These are phyloP conservation scores for Hortaea werneckii DNA, from an alignment of 2,329 filamentous ascomycete species.

Conservation along the genomic window DNA sequence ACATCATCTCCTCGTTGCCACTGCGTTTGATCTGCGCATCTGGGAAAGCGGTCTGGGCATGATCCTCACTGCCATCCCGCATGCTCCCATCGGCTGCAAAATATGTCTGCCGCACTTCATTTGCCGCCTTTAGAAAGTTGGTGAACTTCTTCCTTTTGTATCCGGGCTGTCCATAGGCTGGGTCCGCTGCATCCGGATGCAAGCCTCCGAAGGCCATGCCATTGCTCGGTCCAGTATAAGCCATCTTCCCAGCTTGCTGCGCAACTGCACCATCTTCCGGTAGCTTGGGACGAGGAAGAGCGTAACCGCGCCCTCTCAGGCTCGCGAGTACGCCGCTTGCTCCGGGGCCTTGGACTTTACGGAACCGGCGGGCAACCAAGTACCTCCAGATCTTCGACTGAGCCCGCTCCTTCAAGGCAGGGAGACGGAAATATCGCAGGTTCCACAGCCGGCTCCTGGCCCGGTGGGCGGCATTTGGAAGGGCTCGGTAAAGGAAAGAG, in stretches of 20 bases:
- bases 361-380: slow-evolving; percentile 21
- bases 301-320: slow-evolving; percentile 5
- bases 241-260: slow-evolving; percentile 20
- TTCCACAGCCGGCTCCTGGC: slow-evolving; percentile 56
- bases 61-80: slow-evolving; percentile 11
- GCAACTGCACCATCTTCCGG: slow-evolving; percentile 24
- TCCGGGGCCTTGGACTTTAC: slow-evolving; percentile 29
- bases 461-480: slow-evolving; percentile 26
- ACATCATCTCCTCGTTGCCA: slow-evolving; percentile 81
- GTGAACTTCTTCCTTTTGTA: slow-evolving; percentile 69
- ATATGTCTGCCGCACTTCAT: slow-evolving; percentile 60
- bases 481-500: slow-evolving; percentile 52
- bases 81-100: slow-evolving; percentile 26
- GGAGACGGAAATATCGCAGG: slow-evolving; percentile 67
- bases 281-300: slow-evolving; percentile 19
- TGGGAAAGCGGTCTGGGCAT: slow-evolving; percentile 56
- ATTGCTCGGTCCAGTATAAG: slow-evolving; percentile 14
- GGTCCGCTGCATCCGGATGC: background rate
- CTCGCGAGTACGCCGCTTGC: slow-evolving; percentile 22
- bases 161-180: slow-evolving; percentile 48
- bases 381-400: slow-evolving; percentile 63
- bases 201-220: background rate
- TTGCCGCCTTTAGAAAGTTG: slow-evolving; percentile 60
- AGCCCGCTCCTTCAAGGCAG: slow-evolving; percentile 56
- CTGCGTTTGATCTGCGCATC: slow-evolving; percentile 70